Evolutionary conservation across 495 filamentous ascomycete species (phyloP).

Genomic region (Podospora sp.): DNA sequence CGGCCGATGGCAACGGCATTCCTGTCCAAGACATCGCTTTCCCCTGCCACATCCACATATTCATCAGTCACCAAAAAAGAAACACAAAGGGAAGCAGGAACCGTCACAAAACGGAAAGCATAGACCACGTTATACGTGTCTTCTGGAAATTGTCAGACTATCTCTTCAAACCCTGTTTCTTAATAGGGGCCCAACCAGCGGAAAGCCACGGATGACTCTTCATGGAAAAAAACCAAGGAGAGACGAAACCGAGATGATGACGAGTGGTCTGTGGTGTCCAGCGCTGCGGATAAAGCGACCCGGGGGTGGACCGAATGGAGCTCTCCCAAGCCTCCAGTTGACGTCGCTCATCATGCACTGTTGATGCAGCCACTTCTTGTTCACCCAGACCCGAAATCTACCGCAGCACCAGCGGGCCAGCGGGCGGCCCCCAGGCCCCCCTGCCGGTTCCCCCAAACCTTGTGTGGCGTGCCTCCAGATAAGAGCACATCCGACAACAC

Average conservation of each 20-base stretch:
- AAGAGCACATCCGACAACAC: conserved; percentile 2
- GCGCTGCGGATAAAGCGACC: neutral
- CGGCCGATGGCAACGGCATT: conserved; percentile 2
- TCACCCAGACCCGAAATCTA: conserved; percentile 7
- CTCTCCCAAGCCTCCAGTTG: neutral
- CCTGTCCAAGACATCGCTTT: neutral
- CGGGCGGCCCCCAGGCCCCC: too few species aligned
- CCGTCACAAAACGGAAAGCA: neutral
- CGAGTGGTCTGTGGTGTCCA: neutral
- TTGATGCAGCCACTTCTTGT: conserved; percentile 11
- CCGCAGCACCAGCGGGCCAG: neutral
- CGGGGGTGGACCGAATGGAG: neutral
- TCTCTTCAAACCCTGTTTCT: neutral
- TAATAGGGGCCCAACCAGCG: neutral
- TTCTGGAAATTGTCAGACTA: neutral
- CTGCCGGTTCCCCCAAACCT: neutral
- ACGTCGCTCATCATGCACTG: conserved; percentile 3
- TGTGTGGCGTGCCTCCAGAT: neutral
- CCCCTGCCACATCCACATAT: neutral
- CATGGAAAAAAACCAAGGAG: neutral
- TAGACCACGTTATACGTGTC: neutral
- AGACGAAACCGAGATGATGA: neutral
- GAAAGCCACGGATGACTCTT: neutral
- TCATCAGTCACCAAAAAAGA: neutral
- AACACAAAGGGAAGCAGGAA: neutral